phyloP scores from a whole-genome alignment of 345 rosid genomes.

The Eucalyptus cloeziana region DNA sequence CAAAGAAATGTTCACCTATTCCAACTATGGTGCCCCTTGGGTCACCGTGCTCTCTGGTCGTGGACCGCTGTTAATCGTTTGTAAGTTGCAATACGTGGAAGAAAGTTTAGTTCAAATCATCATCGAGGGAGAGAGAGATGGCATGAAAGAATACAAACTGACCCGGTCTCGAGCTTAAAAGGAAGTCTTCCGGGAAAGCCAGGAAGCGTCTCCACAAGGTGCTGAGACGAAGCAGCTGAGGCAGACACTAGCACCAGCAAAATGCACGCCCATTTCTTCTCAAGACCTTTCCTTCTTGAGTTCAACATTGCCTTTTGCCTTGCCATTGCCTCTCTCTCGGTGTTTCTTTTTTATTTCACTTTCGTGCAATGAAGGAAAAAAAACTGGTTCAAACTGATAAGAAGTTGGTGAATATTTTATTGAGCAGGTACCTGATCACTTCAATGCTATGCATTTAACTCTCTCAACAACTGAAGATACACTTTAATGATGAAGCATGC shows the following conservation, averaged over 20 bases:
- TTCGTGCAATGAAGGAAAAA: neutral
- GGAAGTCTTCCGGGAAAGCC: neutral
- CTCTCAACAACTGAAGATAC: neutral
- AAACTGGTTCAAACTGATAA: too few species aligned
- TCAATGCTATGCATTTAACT: too few species aligned
- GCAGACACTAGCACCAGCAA: neutral
- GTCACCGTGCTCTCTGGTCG: neutral
- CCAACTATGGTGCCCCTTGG: neutral
- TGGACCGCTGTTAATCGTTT: neutral
- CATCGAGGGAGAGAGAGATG: neutral
- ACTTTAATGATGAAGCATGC: neutral
- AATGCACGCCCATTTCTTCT: neutral
- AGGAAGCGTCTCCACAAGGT: neutral
- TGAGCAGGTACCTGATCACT: too few species aligned
- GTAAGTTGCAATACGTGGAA: neutral
- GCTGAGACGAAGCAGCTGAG: neutral
- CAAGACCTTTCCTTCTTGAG: neutral
- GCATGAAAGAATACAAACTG: neutral
- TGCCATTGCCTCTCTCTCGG: neutral
- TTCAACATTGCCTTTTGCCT: neutral
- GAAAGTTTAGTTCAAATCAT: neutral
- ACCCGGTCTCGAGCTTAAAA: neutral
- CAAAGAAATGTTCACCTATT: neutral
- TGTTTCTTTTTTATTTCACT: fast-evolving
- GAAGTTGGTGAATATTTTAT: too few species aligned